Evolutionary conservation across 176 grass and related monocot species (phyloP).

Genomic region (Rhipidocladum racemiflorum): DNA sequence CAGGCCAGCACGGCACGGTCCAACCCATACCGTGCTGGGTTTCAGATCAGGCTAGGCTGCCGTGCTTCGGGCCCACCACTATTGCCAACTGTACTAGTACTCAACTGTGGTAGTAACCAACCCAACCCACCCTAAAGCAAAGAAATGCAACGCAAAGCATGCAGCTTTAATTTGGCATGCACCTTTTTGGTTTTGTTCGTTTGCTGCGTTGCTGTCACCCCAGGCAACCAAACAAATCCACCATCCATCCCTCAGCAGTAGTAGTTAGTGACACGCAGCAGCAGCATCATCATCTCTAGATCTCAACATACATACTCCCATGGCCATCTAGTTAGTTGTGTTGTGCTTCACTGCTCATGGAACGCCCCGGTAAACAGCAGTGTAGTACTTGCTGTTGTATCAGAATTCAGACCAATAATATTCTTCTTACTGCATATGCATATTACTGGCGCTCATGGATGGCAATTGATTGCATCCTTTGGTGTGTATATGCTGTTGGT

Average conservation of each 20-base stretch:
- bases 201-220: neutral
- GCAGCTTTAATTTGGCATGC: neutral
- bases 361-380: neutral
- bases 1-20: no score
- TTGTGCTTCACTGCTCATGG: neutral
- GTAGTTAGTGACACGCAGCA: neutral
- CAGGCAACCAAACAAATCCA: neutral
- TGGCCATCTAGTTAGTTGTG: neutral
- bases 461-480: neutral
- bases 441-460: neutral
- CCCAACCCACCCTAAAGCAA: neutral
- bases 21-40: no score
- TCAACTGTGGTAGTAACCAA: neutral
- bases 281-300: neutral
- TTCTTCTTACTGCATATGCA: neutral
- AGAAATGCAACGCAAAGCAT: neutral
- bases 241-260: neutral
- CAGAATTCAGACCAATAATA: neutral
- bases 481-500: neutral
- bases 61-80: no score
- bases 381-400: neutral
- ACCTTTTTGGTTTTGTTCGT: conserved; percentile 15
- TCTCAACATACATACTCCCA: neutral
- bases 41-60: no score
- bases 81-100: neutral